Conservation (phyloP, 2,329 filamentous ascomycete genomes). For the Trichoderma polysporum region DNA sequence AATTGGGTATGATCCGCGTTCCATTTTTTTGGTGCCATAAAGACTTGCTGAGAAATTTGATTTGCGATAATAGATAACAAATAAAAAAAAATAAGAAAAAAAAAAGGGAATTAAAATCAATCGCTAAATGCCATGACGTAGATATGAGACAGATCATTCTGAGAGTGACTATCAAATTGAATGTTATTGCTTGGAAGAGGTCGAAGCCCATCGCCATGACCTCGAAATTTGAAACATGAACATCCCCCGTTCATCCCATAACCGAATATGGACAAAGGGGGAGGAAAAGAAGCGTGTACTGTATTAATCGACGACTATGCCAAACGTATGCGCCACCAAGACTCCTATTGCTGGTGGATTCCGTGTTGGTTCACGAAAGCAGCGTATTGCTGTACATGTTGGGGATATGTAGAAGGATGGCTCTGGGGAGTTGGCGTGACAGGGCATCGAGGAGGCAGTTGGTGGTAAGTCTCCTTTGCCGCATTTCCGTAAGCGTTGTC, state of each 20-base stretch:
- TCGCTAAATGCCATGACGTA: slow-evolving; percentile 50
- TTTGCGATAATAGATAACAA: slow-evolving; percentile 30
- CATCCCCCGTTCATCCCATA: not conserved
- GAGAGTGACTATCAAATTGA: slow-evolving; percentile 27
- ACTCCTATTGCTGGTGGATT: slow-evolving; percentile 44
- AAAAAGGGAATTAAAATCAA: slow-evolving; percentile 32
- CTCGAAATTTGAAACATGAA: slow-evolving; percentile 21
- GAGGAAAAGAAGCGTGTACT: slow-evolving; percentile 6
- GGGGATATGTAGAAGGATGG: slow-evolving; percentile 36
- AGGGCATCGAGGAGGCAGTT: slow-evolving; percentile 55
- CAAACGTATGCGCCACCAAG: slow-evolving; percentile 17
- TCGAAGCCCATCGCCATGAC: slow-evolving; percentile 14
- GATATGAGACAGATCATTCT: slow-evolving; percentile 38
- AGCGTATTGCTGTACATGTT: slow-evolving; percentile 37
- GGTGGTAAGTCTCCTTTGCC: slow-evolving; percentile 49
- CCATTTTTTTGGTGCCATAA: slow-evolving; percentile 42
- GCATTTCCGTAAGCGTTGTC: slow-evolving; percentile 60
- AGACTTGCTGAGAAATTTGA: slow-evolving; percentile 37
- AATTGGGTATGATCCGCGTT: slow-evolving; percentile 40
- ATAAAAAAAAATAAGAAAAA: slow-evolving; percentile 30
- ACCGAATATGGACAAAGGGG: not conserved
- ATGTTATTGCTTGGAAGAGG: slow-evolving; percentile 15
- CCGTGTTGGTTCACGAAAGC: slow-evolving; percentile 44
- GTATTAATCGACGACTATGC: slow-evolving; percentile 10
- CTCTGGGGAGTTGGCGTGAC: slow-evolving; percentile 60